Evolutionary conservation across 495 filamentous ascomycete species (phyloP).

Genomic region (Rostrohypoxylon terebratum): DNA sequence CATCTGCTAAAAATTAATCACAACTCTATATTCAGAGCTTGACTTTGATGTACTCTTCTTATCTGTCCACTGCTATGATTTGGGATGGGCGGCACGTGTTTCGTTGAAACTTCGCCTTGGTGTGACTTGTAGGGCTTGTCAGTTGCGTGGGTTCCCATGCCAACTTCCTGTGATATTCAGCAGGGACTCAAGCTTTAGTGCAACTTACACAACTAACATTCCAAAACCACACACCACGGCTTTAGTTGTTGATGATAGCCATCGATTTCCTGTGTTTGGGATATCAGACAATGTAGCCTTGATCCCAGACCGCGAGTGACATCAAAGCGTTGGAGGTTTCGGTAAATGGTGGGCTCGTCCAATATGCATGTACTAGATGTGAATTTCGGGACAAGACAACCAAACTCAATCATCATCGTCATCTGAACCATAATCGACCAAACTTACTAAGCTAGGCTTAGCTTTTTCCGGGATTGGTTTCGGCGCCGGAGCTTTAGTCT

Average conservation of each 20-base stretch:
- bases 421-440: constrained; percentile 53
- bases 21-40: constrained; percentile 38
- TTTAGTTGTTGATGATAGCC: not conserved
- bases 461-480: constrained; percentile 15
- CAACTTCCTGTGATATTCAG: not conserved
- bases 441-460: constrained; percentile 41
- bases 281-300: no score
- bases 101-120: not conserved
- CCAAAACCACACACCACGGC: not conserved
- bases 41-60: not conserved
- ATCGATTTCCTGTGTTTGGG: not conserved
- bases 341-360: no score
- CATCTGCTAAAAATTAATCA: constrained; percentile 26
- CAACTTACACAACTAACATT: not conserved
- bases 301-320: no score
- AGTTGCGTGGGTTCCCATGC: not conserved
- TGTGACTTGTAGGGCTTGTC: not conserved
- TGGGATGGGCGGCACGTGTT: not conserved
- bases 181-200: not conserved
- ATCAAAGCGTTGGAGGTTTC: no score
- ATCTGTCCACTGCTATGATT: not conserved
- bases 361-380: no score
- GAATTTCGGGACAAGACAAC: not conserved
- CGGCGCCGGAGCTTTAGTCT: constrained; percentile 11
- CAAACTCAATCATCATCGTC: constrained; percentile 45